Conservation (phyloP, 2,329 filamentous ascomycete species). For the Rachicladosporium sp. region DNA sequence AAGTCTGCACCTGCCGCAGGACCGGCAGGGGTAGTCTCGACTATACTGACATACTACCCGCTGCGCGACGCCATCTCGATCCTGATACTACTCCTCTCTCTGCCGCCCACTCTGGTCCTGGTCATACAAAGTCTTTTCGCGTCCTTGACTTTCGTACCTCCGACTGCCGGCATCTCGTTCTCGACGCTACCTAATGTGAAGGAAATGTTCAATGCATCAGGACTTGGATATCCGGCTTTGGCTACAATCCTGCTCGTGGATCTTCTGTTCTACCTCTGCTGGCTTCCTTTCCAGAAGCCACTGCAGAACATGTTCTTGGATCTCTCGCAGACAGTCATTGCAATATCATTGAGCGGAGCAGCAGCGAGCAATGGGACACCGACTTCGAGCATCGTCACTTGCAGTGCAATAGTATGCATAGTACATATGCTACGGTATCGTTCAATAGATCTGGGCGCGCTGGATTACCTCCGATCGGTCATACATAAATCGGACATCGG, state of each 20-base stretch:
- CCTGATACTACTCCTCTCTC: constrained; percentile 85
- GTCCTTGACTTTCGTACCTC: constrained; percentile 81
- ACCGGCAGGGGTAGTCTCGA: constrained; percentile 65
- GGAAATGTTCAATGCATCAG: constrained; percentile 80
- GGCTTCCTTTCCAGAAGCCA: constrained; percentile 78
- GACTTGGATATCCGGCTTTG: constrained; percentile 66
- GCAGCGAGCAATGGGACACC: constrained; percentile 56
- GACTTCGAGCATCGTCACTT: constrained; percentile 59
- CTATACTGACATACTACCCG: constrained; percentile 78
- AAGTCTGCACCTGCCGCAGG: constrained; percentile 57
- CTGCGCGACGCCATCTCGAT: constrained; percentile 93
- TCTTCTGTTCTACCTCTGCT: constrained; percentile 63
- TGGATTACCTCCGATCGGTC: constrained; percentile 26
- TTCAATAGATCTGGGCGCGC: constrained; percentile 26
- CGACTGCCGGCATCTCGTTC: constrained; percentile 50
- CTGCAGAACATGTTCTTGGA: constrained; percentile 82
- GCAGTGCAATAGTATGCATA: constrained; percentile 52
- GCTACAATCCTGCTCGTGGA: constrained; percentile 78
- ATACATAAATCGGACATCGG: constrained; percentile 23
- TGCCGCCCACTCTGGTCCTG: constrained; percentile 77
- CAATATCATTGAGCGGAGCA: constrained; percentile 76
- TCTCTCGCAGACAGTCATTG: constrained; percentile 84
- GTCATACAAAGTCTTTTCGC: constrained; percentile 88
- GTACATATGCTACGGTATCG: constrained; percentile 43
- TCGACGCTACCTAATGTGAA: constrained; percentile 66